These are phyloP conservation scores for Psilocybe subaeruginosa DNA, from an alignment of 768 basidiomycete species.

Conservation along the genomic window DNA sequence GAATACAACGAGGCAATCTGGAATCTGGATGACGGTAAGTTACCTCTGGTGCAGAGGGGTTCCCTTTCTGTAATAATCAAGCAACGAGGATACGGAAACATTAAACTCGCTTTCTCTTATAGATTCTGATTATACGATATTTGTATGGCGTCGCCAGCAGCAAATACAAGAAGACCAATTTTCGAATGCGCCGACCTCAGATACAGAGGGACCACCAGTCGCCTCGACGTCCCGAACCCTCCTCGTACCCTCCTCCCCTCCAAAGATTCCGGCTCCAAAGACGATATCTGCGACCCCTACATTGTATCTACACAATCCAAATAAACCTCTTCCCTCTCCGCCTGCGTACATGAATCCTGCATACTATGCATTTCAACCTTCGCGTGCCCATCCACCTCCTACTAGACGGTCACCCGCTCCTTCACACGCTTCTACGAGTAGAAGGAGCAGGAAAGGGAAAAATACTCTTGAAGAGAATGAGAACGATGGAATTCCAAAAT, in stretches of 20 bases:
- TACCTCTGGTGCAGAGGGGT: background rate
- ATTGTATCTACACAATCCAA: conserved; percentile 66
- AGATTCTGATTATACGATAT: conserved; percentile 90
- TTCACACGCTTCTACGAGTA: conserved; percentile 43
- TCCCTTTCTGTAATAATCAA: background rate
- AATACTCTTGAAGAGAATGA: conserved; percentile 24
- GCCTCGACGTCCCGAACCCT: conserved; percentile 29
- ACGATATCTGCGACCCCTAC: conserved; percentile 43
- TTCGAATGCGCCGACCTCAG: conserved; percentile 5
- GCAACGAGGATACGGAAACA: no score
- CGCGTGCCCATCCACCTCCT: conserved; percentile 32
- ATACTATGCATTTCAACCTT: conserved; percentile 66
- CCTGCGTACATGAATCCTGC: conserved; percentile 71
- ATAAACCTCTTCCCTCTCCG: conserved; percentile 57
- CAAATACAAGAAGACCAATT: conserved; percentile 19
- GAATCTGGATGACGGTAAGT: conserved; percentile 88
- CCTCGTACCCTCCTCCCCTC: conserved; percentile 14
- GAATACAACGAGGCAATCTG: conserved; percentile 77
- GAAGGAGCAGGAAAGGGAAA: conserved; percentile 38
- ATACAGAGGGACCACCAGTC: conserved; percentile 15
- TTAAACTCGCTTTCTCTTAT: conserved; percentile 1
- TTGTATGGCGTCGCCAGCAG: conserved; percentile 65
- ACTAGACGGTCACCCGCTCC: conserved; percentile 35
- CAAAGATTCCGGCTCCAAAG: conserved; percentile 4
- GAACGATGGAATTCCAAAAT: conserved; percentile 56